Evolutionary conservation across 2,329 filamentous ascomycete species (phyloP).

Genomic region (Penicillium rolfsii): DNA sequence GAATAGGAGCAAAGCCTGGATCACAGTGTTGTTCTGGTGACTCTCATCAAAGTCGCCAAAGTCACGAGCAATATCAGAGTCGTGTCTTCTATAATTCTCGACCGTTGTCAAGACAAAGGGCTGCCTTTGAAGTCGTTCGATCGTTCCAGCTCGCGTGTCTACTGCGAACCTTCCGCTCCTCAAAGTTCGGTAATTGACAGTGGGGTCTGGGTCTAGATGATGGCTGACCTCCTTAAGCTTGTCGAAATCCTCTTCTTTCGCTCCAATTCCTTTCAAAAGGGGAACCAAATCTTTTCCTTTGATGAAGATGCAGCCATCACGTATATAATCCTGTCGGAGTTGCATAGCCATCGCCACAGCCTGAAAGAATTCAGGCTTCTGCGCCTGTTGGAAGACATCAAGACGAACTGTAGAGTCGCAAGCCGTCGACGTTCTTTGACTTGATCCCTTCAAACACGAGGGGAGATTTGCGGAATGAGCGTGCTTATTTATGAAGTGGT

Average conservation of each 20-base stretch:
- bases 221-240: slow-evolving; percentile 27
- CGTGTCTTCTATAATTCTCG: neutral
- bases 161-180: slow-evolving; percentile 34
- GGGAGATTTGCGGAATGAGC: too few species aligned
- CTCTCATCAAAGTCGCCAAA: slow-evolving; percentile 36
- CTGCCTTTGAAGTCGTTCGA: neutral
- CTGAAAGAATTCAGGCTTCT: too few species aligned
- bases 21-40: slow-evolving; percentile 36
- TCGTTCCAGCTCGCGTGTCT: slow-evolving; percentile 27
- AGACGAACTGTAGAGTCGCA: too few species aligned
- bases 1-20: slow-evolving; percentile 39
- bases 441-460: too few species aligned
- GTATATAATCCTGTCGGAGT: too few species aligned
- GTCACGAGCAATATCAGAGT: slow-evolving; percentile 23
- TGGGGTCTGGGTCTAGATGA: slow-evolving; percentile 32
- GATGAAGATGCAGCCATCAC: neutral
- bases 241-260: slow-evolving; percentile 30
- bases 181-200: slow-evolving; percentile 32
- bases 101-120: neutral
- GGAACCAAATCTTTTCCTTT: neutral
- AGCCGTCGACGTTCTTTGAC: too few species aligned
- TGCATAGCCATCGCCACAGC: too few species aligned
- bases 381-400: too few species aligned
- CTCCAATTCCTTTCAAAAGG: slow-evolving; percentile 21
- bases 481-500: too few species aligned